Evolutionary conservation across 306 rosid genomes (phyloP), one percentile per base, ranked within the genome.

Genomic region (Myrica gale): DNA sequence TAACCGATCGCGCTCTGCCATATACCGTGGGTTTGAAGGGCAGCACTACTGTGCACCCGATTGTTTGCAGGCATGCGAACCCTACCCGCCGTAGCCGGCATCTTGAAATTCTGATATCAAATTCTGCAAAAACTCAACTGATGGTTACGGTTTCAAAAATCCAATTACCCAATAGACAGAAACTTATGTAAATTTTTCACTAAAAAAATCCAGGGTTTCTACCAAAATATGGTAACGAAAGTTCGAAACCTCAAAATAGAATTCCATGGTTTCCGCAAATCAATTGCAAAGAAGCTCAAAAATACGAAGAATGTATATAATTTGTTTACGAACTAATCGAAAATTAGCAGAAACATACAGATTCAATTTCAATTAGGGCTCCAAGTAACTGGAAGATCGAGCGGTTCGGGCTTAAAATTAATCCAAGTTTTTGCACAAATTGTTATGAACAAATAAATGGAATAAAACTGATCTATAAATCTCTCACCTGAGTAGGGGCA

Each of bases 1-100:
- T 91, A 93, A 32, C 97, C 97, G 76, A 93, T 93, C 20, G 97
- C 97, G 85, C 97, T 93, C 82, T 93, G 98, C 98, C 97, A 93
- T 78, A 93, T 93, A 41, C 98, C 97, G 17, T 93, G 97, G 37
- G 98, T 93, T 79, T 93, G 98, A 73, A 93, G 96, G 81, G 98
- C 98, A 9, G 98, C 98, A 84, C 97, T 93, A 79, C 96, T 93
- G 79, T 93, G 98, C 68, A 93, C 98, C 87, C 97, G 80, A 56
- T 93, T 93, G 90, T 93, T 93, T 37, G 98, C 98, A 6, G 98
- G 97, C 98, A 93, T 93, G 86, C 98, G 98, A 89, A 93, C 98
- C 80, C 98, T 89, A 76, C 97, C 97, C 13, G 97, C 96, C 54
- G 97, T 93, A 73, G 98, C 97, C 6, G 98, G 98, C 97, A 91